Conservation (phyloP, 306 rosid genomes). For the Crotalaria pallida region DNA sequence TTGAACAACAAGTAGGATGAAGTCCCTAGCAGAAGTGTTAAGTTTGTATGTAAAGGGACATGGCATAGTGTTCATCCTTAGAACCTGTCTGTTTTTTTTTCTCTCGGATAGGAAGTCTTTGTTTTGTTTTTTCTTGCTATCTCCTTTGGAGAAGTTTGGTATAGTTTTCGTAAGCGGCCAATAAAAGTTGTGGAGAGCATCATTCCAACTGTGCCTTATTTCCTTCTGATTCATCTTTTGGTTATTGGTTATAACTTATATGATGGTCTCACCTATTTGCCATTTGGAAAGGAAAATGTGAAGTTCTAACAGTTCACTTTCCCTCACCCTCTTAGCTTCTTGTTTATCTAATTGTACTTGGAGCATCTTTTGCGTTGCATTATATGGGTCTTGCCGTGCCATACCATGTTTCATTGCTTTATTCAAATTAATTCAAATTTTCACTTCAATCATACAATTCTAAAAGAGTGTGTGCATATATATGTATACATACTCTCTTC, state of each 20-base stretch:
- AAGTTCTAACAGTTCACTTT: slow-evolving; percentile 16
- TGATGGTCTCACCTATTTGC: slow-evolving; percentile 31
- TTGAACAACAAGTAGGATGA: slow-evolving; percentile 46
- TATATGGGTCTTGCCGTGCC: too few relatives aligned
- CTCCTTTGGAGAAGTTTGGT: slow-evolving; percentile 39
- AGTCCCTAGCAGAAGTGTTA: slow-evolving; percentile 29
- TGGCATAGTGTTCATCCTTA: slow-evolving; percentile 32
- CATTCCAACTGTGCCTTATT: slow-evolving; percentile 6
- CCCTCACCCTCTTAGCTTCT: slow-evolving; percentile 12
- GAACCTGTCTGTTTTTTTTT: slow-evolving; percentile 23
- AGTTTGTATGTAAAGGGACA: slow-evolving; percentile 59
- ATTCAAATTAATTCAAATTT: too few relatives aligned
- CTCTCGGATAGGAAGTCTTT: slow-evolving; percentile 36
- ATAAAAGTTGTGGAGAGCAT: slow-evolving; percentile 49
- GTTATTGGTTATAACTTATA: slow-evolving; percentile 19
- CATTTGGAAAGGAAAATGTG: slow-evolving; percentile 26
- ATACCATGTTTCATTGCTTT: too few relatives aligned
- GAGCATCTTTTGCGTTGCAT: too few relatives aligned
- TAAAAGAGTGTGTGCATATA: too few relatives aligned
- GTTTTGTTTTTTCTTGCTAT: slow-evolving; percentile 40
- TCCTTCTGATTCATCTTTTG: slow-evolving; percentile 22
- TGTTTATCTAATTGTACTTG: neutral
- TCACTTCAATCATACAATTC: too few relatives aligned
- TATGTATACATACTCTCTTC: too few relatives aligned
- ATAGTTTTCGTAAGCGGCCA: slow-evolving; percentile 45